Base-by-base conservation (phyloP, 345 rosid genomes). In the Eucalyptus melliodora region DNA sequence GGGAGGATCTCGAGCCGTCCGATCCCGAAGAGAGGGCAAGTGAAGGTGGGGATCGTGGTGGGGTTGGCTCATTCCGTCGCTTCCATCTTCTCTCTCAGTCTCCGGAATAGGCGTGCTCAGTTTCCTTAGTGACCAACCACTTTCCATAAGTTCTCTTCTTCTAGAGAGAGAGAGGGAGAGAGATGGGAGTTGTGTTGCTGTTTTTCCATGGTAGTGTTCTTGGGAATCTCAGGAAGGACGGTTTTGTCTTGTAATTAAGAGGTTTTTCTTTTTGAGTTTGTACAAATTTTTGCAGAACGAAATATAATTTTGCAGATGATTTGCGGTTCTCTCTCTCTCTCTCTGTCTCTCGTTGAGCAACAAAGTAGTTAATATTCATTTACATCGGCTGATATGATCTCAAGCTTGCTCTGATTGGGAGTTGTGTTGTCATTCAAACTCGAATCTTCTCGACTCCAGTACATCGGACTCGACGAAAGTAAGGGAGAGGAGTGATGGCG, bases 1-100 rank as follows among this genome's bases (percentile, higher is more conserved):
- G 86, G 27, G 40, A 87, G 90, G 40, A 37, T 89, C 7, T 85
- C 86, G 4, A 80, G 92, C 21, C 95, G 94, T 45, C 87, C 87
- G 92, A 94, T 93, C 80, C 95, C 95, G 2, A 92, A 87, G 90
- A 91, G 96, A 87, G 96, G 95, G 23, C 92, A 92, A 86, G 93
- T 93, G 87, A 95, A 91, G 91, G 42, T 91, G 88, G 94, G 89
- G 16, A 93, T 94, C 17, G 88, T 95, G 80, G 49, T 93, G 88
- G 94, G 95, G 26, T n/a, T 95, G 88, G 96, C 92, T 15, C 92
- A 92, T 21, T 91, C 95, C 49, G 21, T 95, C 34, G 94, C 94
- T 87, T 92, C 95, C 21, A 89, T 95, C 13, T 93, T 94, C 89
- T 90, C 91, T 50, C 89, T 7, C 0, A 44, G 14, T 65, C 44